Conservation (phyloP, 345 rosid genomes). For the Heritiera littoralis region DNA sequence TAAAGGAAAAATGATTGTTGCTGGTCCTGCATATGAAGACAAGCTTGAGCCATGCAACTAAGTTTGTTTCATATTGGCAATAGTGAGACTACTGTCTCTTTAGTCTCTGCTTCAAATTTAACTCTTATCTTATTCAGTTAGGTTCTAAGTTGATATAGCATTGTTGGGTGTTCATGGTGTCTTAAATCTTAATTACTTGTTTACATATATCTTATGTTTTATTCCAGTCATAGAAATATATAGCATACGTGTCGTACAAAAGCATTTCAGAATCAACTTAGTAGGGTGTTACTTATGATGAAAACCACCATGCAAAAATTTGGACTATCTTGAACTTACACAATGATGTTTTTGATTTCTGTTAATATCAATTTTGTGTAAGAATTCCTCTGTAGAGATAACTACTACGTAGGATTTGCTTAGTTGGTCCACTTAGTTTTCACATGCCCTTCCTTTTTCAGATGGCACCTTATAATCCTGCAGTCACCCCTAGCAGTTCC, state of each 20-base stretch:
- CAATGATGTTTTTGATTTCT: background rate
- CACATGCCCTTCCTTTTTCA: slow-evolving; percentile 31
- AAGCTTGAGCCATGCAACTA: background rate
- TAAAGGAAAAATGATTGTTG: background rate
- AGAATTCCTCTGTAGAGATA: background rate
- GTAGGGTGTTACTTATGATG: background rate
- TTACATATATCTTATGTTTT: background rate
- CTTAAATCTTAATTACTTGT: background rate
- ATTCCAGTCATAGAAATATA: background rate
- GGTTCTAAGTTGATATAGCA: background rate
- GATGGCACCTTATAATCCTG: slow-evolving; percentile 82
- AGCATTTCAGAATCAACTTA: background rate
- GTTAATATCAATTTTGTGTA: background rate
- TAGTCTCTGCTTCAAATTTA: background rate
- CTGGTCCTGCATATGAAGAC: background rate
- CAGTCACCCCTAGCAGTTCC: slow-evolving; percentile 81
- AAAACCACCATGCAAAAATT: background rate
- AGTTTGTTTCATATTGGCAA: background rate
- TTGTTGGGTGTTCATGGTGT: background rate
- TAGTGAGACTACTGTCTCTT: background rate
- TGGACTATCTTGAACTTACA: background rate
- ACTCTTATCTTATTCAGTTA: background rate
- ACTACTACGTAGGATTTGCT: background rate
- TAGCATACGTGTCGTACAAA: background rate
- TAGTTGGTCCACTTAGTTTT: background rate